Percentiles rank a stretch among this genome's conserved stretches.
Evolutionary conservation across 1,139 yeast species (phyloP).

Genomic region (Suhomyces chickasaworum): DNA sequence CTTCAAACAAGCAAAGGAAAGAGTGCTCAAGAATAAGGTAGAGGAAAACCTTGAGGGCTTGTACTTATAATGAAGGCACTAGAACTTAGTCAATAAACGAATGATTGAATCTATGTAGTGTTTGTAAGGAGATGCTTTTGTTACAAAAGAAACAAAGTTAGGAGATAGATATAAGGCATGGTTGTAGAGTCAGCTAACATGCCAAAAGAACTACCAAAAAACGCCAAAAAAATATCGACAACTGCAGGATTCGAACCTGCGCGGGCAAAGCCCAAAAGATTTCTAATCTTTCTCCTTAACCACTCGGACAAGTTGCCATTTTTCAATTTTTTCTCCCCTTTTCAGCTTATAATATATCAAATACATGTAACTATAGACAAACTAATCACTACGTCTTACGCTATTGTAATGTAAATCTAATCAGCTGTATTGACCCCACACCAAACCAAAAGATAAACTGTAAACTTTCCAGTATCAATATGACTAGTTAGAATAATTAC

Average conservation of each 20-base stretch:
- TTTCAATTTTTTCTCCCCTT: no score
- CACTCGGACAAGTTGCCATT: slow-evolving; percentile 37
- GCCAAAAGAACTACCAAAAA: background rate
- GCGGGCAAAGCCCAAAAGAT: slow-evolving; percentile 54
- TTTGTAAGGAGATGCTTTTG: background rate
- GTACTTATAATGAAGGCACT: slow-evolving; percentile 54
- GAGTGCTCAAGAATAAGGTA: slow-evolving; percentile 95
- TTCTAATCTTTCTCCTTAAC: slow-evolving; percentile 42
- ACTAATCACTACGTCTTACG: no score
- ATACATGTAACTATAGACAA: no score
- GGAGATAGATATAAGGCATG: no score
- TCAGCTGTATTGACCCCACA: no score
- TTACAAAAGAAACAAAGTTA: no score
- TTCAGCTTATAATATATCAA: no score
- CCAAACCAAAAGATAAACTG: no score
- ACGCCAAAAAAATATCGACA: slow-evolving; percentile 31
- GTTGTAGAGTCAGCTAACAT: no score
- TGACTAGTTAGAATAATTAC: no score
- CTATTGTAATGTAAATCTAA: no score
- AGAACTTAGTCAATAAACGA: slow-evolving; percentile 1
- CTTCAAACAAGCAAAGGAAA: slow-evolving; percentile 91
- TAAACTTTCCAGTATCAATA: no score
- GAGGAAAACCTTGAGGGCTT: slow-evolving; percentile 97
- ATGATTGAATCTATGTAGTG: background rate
- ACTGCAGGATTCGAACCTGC: slow-evolving; percentile 58